Evolutionary conservation across 768 basidiomycete species (phyloP).

Genomic region (Russula dissimulans): DNA sequence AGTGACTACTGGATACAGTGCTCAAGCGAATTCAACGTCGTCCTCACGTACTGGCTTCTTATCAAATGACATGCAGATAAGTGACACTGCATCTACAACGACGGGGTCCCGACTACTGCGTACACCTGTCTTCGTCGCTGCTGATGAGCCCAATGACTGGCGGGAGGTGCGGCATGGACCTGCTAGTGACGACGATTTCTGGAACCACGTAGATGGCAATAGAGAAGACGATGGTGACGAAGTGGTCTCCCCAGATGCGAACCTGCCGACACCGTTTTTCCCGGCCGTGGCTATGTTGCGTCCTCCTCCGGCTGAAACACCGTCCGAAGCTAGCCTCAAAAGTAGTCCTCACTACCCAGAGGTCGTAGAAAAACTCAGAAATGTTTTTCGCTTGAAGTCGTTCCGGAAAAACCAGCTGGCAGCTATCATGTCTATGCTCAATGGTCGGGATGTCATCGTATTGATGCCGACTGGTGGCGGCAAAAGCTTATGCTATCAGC

Average conservation of each 20-base stretch:
- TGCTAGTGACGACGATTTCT: conserved; percentile 39
- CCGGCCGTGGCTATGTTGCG: background rate
- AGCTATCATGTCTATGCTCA: conserved; percentile 72
- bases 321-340: conserved; percentile 4
- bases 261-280: background rate
- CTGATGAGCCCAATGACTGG: background rate
- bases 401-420: conserved; percentile 85
- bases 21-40: background rate
- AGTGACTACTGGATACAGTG: background rate
- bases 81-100: background rate
- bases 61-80: background rate
- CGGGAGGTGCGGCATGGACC: background rate
- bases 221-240: conserved; percentile 22
- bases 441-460: conserved; percentile 82
- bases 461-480: conserved; percentile 96
- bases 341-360: conserved; percentile 36
- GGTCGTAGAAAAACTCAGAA: conserved; percentile 42
- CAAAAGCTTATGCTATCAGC: conserved; percentile 81
- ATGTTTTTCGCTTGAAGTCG: conserved; percentile 49
- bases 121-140: background rate
- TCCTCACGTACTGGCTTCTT: background rate
- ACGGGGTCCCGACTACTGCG: background rate
- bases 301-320: conserved; percentile 1
- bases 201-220: conserved; percentile 34
- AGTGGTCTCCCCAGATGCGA: conserved; percentile 4